These are phyloP conservation scores for Trematosphaeria pertusa DNA, from an alignment of 2,329 filamentous ascomycete genomes.

Conservation along the genomic window DNA sequence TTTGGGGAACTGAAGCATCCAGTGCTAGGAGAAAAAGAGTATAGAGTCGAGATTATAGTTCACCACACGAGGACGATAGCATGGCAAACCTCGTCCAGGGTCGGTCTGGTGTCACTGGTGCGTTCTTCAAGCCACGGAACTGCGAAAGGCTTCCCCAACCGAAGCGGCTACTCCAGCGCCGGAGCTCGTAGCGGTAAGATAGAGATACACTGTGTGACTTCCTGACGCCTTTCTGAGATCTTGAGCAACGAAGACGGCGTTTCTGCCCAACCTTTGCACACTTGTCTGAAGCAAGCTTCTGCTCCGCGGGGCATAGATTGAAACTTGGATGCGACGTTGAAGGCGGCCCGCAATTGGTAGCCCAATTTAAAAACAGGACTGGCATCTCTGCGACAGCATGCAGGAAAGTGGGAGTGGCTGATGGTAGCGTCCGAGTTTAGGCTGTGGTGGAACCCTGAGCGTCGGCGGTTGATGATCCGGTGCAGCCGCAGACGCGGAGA, in stretches of 20 bases:
- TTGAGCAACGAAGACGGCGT: not conserved
- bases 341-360: not conserved
- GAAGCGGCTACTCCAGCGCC: too few species aligned
- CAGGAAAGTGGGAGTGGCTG: not conserved
- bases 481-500: too few species aligned
- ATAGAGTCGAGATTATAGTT: slow-evolving; percentile 2
- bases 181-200: too few species aligned
- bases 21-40: slow-evolving; percentile 1
- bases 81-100: not conserved
- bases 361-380: not conserved
- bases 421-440: not conserved
- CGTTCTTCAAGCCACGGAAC: too few species aligned
- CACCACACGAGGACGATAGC: not conserved
- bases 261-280: not conserved
- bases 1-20: too few species aligned
- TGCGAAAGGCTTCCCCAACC: not conserved
- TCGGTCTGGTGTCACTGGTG: too few species aligned
- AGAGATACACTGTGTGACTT: too few species aligned
- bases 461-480: not conserved
- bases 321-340: slow-evolving; percentile 3
- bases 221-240: not conserved
- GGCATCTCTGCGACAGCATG: not conserved
- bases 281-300: not conserved
- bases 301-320: not conserved
- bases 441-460: not conserved